Conservation (phyloP, 192 early-diverging fungal genomes). For the Haplosporangium gracile region DNA sequence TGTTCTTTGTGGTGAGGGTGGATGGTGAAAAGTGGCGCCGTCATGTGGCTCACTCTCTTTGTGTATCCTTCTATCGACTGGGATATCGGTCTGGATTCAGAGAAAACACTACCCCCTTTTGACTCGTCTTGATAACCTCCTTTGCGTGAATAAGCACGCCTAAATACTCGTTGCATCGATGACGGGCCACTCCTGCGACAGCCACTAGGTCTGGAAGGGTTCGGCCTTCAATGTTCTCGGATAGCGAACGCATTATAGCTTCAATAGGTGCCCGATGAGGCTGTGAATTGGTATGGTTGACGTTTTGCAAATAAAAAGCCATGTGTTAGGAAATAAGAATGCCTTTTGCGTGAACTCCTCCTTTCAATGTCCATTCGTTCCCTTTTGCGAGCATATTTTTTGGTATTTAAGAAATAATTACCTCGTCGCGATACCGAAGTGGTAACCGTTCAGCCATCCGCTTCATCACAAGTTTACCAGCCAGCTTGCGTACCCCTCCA, state of each 20-base stretch:
- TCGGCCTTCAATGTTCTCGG: conserved; percentile 45
- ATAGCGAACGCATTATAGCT: conserved; percentile 46
- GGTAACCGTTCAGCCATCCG: conserved; percentile 44
- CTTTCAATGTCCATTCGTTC: not conserved
- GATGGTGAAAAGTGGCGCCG: not conserved
- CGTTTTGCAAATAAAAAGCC: not conserved
- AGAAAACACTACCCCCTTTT: conserved; percentile 43
- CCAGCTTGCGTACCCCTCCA: conserved; percentile 45
- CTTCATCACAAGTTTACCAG: conserved; percentile 44
- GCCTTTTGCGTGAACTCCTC: not conserved
- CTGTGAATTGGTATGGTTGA: not conserved
- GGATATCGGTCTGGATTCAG: conserved; percentile 55
- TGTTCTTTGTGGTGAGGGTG: not conserved
- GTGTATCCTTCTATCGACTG: conserved; percentile 24
- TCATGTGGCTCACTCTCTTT: not conserved
- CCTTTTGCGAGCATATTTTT: not conserved
- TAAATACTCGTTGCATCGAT: conserved; percentile 53
- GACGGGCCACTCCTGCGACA: conserved; percentile 30
- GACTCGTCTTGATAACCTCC: conserved; percentile 44
- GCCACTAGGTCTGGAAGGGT: conserved; percentile 33
- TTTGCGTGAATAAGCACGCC: conserved; percentile 40
- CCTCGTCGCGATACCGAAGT: conserved; percentile 44
- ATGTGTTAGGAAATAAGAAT: not conserved
- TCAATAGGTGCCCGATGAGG: conserved; percentile 45
- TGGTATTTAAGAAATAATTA: conserved; percentile 4